Base-by-base conservation (phyloP, 2,329 filamentous ascomycete species). In the Aspergillus amoenus region DNA sequence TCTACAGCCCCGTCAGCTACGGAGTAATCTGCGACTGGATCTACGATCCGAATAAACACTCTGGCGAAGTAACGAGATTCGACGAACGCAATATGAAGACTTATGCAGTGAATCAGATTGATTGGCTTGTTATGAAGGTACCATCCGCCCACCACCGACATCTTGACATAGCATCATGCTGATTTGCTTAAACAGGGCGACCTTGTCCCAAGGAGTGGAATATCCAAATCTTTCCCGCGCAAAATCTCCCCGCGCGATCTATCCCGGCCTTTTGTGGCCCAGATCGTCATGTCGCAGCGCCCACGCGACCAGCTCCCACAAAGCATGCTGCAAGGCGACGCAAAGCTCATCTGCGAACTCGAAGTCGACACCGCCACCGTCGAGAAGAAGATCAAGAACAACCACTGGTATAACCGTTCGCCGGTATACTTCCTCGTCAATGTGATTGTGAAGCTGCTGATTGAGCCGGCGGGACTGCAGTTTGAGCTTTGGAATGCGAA, bases 71-170 rank as follows among this genome's bases (percentile, higher is more conserved):
- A 1, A 61, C 71, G 2, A 55, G 63, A 5, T 58, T 60, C 24
- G 72, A 74, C 56, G 59, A 64, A 22, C 65, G 68, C n/a, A 72
- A 74, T 53, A 66, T 67, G 37, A 67, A 66, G 39, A 69, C 60
- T 22, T 75, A 69, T 47, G 73, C 68, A 3, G 46, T 67, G 3
- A 60, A 71, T 22, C 70, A 73, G 57, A 69, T 76, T n/a, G 67
- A 73, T 49, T 75, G 73, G 73, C 62, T 75, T 48, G 66, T 74
- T 18, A 55, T 64, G 30, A 64, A 71, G 68, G 68, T 71, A 62
- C 44, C 5, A 1, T 11, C 12, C 34, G 12, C 18, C 27, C 27
- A 30, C 27, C 27, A 9, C 27, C 9, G 27, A 30, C 27, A 30
- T 3, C 2, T 9, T 4, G 2, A 30, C 9, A 11, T 11, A 8